Conservation (phyloP, 371 early-diverging fungal genomes). For the Zopfochytrium polystomum region DNA sequence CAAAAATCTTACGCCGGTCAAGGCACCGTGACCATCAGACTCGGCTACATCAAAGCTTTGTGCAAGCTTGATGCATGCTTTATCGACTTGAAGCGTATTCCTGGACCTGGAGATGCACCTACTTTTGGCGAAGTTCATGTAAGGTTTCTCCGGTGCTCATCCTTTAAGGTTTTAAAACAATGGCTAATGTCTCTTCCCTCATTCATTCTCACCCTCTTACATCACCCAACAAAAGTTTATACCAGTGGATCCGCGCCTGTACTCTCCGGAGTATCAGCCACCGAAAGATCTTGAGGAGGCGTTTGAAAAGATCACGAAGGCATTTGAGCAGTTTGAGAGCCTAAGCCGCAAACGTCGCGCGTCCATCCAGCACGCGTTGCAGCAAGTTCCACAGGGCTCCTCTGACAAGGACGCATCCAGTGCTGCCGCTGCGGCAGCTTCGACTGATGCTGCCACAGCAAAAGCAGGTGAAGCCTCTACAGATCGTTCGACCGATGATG, state of each 20-base stretch:
- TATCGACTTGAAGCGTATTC: slow-evolving; percentile 26
- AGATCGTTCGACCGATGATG: not conserved
- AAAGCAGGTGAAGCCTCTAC: not conserved
- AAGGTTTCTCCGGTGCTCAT: slow-evolving; percentile 1
- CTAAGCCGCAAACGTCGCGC: slow-evolving; percentile 4
- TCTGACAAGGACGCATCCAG: not conserved
- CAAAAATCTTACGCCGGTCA: slow-evolving; percentile 21
- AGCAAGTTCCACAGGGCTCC: not conserved
- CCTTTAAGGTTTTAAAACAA: too few species aligned
- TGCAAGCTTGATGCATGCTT: slow-evolving; percentile 25
- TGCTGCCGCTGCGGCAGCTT: not conserved
- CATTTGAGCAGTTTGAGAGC: slow-evolving; percentile 26
- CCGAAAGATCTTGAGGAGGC: slow-evolving; percentile 20
- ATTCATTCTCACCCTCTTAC: not conserved
- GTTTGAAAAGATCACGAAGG: slow-evolving; percentile 16
- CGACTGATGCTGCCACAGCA: not conserved
- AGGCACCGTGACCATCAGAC: slow-evolving; percentile 18
- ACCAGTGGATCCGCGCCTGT: slow-evolving; percentile 26
- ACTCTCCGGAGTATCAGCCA: slow-evolving; percentile 25
- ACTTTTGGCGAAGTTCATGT: slow-evolving; percentile 33
- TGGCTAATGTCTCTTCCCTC: not conserved
- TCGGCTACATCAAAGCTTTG: slow-evolving; percentile 26
- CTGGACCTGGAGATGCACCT: slow-evolving; percentile 24
- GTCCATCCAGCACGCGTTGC: slow-evolving; percentile 4
- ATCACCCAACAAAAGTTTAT: slow-evolving; percentile 21